These are phyloP conservation scores for Toxicodendron radicans DNA, from an alignment of 345 rosid species.

Conservation along the genomic window DNA sequence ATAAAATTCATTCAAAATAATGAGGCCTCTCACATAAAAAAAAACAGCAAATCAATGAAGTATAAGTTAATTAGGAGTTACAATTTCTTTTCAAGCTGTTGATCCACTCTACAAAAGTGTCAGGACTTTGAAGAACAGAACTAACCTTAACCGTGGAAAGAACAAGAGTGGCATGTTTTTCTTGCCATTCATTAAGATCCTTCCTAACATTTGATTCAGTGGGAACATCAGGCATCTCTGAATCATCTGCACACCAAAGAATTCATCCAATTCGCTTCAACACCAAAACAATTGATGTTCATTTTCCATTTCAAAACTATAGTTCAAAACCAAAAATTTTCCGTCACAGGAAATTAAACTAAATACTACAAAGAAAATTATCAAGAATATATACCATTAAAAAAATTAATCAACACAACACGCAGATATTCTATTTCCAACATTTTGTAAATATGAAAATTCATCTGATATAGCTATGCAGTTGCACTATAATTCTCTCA, in stretches of 20 bases:
- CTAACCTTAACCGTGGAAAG: conserved; percentile 55
- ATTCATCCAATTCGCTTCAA: conserved; percentile 2
- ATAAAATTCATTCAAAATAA: background rate
- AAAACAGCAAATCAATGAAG: background rate
- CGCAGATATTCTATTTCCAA: background rate
- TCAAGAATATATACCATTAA: background rate
- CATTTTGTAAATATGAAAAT: background rate
- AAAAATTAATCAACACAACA: background rate
- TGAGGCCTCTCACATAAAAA: background rate
- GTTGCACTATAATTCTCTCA: background rate
- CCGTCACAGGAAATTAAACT: background rate
- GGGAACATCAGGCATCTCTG: conserved; percentile 48
- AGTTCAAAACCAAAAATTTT: background rate
- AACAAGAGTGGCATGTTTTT: conserved; percentile 55
- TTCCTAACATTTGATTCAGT: conserved; percentile 51
- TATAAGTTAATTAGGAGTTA: background rate
- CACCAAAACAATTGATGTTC: background rate
- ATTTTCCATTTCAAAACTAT: background rate
- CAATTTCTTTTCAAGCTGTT: background rate
- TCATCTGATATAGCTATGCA: background rate
- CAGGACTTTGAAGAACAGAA: background rate
- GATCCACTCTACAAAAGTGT: too few relatives aligned
- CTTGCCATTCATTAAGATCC: conserved; percentile 68
- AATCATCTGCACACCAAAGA: conserved; percentile 44
- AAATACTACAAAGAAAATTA: background rate